Base-by-base conservation (phyloP, 75 land plant species). In the Sequoia sempervirens region DNA sequence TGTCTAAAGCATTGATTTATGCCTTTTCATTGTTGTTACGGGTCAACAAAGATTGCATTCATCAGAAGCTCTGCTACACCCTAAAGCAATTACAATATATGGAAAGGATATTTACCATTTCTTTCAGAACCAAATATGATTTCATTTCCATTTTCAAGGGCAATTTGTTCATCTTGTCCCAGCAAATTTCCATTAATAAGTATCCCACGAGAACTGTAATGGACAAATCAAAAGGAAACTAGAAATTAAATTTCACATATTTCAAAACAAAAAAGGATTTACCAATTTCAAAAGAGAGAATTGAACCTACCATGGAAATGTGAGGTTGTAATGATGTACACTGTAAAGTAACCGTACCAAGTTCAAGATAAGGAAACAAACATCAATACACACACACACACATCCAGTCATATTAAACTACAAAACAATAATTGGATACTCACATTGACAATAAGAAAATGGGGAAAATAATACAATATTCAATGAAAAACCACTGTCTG, bases 131-230 rank as follows among this genome's bases (percentile, higher is more conserved):
- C 80, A 76, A 76, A 38, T 18, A 76, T 26, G 23, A 76, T 43
- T 76, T 76, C 80, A 2, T 76, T 76, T 76, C 80, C 80, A 76
- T 43, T 43, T 76, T 76, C 47, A 43, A 76, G 26, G 30, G 9
- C 26, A 23, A 76, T 43, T 17, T 76, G 30, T 76, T 76, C 80
- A 41, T 78, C 46, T 45, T 78, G n/a, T 78, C 13, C 80, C 80
- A 78, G 43, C 9, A 41, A 5, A 26, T 78, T 28, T 45, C 80
- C 80, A 78, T 43, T 26, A 23, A 78, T 45, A 43, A 78, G 80
- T 20, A 78, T 78, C 50, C 12, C 80, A 43, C 28, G 11, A 75
- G 50, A 78, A 78, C 80, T 78, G 80, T 23, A 43, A 78, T 50
- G 45, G 3, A 23, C n/a, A 40, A 41, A 23, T 41, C 45, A 43